Conservation (phyloP, 2,329 filamentous ascomycete species). For the Septoria petroselini region DNA sequence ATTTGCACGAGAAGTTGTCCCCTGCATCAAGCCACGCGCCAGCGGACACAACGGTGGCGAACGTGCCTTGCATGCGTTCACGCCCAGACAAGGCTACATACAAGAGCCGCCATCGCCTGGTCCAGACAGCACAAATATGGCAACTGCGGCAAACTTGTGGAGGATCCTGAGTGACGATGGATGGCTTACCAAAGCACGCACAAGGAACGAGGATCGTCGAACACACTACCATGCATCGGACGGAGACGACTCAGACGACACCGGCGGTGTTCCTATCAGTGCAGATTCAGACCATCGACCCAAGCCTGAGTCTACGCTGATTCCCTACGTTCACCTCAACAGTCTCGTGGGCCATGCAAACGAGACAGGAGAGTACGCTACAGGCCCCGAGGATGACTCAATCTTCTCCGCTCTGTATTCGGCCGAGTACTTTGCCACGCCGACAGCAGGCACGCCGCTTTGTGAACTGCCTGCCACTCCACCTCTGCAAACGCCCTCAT, state of each 20-base stretch:
- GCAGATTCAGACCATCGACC: not conserved
- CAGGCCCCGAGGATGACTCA: slow-evolving; percentile 12
- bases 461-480: slow-evolving; percentile 26
- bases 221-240: not conserved
- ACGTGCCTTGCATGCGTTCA: too few species aligned
- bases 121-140: not conserved
- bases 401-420: slow-evolving; percentile 25
- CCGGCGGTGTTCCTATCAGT: slow-evolving; percentile 7
- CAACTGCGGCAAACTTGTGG: slow-evolving; percentile 32
- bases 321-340: slow-evolving; percentile 34
- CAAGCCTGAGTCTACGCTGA: slow-evolving; percentile 27
- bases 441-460: not conserved
- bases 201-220: not conserved
- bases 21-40: not conserved
- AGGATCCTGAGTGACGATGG: slow-evolving; percentile 25
- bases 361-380: slow-evolving; percentile 18
- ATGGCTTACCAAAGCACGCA: not conserved
- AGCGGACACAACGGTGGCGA: too few species aligned
- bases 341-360: slow-evolving; percentile 30
- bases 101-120: too few species aligned
- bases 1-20: not conserved
- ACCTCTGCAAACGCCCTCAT: not conserved
- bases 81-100: too few species aligned
- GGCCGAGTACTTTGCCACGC: slow-evolving; percentile 18
- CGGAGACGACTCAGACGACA: slow-evolving; percentile 9